Percentiles rank a stretch among this genome's conserved stretches.
Evolutionary conservation across 2,329 filamentous ascomycete genomes (phyloP).

Genomic region (Mollisiaceae sp.): DNA sequence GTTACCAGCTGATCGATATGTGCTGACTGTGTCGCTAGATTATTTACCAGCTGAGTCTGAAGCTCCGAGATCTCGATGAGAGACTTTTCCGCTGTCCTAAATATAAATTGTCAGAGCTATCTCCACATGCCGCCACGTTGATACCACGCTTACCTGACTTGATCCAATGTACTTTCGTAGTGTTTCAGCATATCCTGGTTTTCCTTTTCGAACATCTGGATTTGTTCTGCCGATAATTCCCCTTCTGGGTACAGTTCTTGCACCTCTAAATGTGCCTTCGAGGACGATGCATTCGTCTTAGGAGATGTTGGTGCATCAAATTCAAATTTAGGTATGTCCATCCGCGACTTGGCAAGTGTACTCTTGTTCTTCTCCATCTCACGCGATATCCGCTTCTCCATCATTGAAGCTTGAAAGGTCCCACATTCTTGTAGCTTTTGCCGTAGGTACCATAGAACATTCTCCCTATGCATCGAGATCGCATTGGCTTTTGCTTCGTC

Average conservation of each 20-base stretch:
- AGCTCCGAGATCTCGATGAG: conserved; percentile 91
- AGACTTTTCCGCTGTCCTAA: conserved; percentile 84
- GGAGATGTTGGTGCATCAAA: conserved; percentile 32
- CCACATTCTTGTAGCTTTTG: conserved; percentile 77
- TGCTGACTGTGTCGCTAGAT: conserved; percentile 83
- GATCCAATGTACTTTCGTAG: conserved; percentile 91
- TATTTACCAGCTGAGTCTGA: conserved; percentile 85
- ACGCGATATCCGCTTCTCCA: conserved; percentile 83
- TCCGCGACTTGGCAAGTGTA: conserved; percentile 72
- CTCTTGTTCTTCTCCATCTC: conserved; percentile 91
- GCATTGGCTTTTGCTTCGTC: conserved; percentile 75
- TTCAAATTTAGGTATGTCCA: conserved; percentile 36
- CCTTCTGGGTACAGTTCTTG: conserved; percentile 38
- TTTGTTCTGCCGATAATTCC: conserved; percentile 78
- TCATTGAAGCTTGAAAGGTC: conserved; percentile 84
- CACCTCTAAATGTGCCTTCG: conserved; percentile 29
- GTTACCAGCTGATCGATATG: conserved; percentile 88
- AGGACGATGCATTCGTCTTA: conserved; percentile 23
- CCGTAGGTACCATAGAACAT: conserved; percentile 82
- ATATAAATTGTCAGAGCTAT: conserved; percentile 23
- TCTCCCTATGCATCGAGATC: conserved; percentile 75
- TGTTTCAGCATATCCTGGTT: conserved; percentile 92
- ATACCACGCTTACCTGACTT: conserved; percentile 76
- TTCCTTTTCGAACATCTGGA: conserved; percentile 91
- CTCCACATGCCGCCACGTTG: background rate